Evolutionary conservation across 2,329 filamentous ascomycete species (phyloP).

Genomic region (Microcera coccophila): DNA sequence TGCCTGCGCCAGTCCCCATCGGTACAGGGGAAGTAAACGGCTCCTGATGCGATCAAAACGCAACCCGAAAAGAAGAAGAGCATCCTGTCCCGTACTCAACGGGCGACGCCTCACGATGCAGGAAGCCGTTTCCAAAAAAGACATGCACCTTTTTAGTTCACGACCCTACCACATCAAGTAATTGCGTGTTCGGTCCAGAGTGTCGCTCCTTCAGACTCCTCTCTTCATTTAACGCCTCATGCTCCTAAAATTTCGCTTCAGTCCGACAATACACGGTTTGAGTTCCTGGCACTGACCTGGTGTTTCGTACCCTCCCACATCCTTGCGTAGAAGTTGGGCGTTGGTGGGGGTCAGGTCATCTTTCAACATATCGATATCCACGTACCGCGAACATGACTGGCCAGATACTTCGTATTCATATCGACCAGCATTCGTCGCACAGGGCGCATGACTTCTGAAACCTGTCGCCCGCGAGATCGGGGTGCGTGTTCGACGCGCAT

Average conservation of each 20-base stretch:
- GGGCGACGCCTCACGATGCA: conserved; percentile 18
- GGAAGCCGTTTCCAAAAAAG: conserved; percentile 19
- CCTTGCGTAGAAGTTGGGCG: not conserved
- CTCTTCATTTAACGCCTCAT: too few species aligned
- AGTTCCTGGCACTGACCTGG: not conserved
- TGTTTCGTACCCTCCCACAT: not conserved
- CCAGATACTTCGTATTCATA: too few species aligned
- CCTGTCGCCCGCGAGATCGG: conserved; percentile 5
- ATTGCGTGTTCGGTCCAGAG: conserved; percentile 15
- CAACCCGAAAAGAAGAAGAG: conserved; percentile 1
- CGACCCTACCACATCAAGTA: conserved; percentile 10
- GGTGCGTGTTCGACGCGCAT: conserved; percentile 2
- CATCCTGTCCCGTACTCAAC: conserved; percentile 6
- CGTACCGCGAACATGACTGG: too few species aligned
- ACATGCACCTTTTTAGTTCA: conserved; percentile 20
- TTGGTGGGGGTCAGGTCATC: not conserved
- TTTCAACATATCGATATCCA: not conserved
- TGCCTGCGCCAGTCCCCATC: not conserved
- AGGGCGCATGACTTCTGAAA: not conserved
- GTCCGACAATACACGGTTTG: conserved; percentile 17
- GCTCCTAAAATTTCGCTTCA: too few species aligned
- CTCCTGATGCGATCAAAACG: conserved; percentile 12
- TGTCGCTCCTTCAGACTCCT: conserved; percentile 23
- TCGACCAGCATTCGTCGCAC: not conserved
- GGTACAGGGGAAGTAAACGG: conserved; percentile 8